Percentiles rank a stretch among this genome's conserved stretches.
These are phyloP conservation scores for Xanthoceras sorbifolium DNA, from an alignment of 345 rosid species.

Conservation along the genomic window DNA sequence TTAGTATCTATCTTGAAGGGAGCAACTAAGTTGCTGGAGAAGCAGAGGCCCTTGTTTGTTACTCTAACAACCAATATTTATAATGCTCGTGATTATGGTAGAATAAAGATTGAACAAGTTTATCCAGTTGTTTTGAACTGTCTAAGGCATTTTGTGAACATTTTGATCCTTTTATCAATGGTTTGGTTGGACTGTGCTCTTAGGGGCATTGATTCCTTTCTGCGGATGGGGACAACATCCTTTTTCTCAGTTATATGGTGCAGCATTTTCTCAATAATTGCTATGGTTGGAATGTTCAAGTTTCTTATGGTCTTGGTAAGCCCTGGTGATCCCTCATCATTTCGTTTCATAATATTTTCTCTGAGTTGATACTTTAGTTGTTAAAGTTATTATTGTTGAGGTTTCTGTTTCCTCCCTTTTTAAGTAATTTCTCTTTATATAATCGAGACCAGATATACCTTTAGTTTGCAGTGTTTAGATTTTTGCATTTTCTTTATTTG, in stretches of 20 bases:
- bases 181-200: slow-evolving; percentile 89
- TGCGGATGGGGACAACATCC: slow-evolving; percentile 84
- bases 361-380: slow-evolving; percentile 13
- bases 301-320: slow-evolving; percentile 79
- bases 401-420: not conserved
- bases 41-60: slow-evolving; percentile 51
- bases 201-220: slow-evolving; percentile 84
- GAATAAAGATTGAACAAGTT: slow-evolving; percentile 48
- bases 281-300: slow-evolving; percentile 76
- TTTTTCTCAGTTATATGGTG: slow-evolving; percentile 89
- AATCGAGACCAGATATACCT: not conserved
- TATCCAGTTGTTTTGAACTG: slow-evolving; percentile 66
- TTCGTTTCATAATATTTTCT: not conserved
- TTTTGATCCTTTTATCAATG: slow-evolving; percentile 67
- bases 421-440: not conserved
- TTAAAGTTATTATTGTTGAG: not conserved
- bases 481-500: not conserved
- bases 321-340: slow-evolving; percentile 13
- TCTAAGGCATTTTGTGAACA: slow-evolving; percentile 69
- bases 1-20: slow-evolving; percentile 37
- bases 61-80: slow-evolving; percentile 37
- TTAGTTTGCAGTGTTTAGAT: not conserved
- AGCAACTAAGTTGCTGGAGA: slow-evolving; percentile 61
- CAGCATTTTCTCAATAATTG: slow-evolving; percentile 73
- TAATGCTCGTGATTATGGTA: slow-evolving; percentile 49